Evolutionary conservation across 371 early-diverging fungal genomes (phyloP).

Genomic region (Mortierella sp.): DNA sequence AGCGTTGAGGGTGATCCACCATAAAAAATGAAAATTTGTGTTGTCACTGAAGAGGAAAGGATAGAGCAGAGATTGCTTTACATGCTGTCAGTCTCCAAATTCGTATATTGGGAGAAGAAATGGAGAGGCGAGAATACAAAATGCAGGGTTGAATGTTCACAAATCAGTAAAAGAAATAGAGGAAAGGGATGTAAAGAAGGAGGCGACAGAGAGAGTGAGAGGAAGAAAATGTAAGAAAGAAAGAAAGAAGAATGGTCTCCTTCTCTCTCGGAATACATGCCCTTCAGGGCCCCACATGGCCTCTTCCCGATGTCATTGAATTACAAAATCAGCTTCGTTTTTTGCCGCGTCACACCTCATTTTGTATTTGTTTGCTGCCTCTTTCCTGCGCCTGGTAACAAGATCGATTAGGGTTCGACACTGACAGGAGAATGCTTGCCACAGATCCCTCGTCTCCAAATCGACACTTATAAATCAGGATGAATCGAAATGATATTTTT

Average conservation of each 20-base stretch:
- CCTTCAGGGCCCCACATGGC: no score
- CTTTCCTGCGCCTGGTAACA: no score
- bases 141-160: neutral
- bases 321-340: neutral
- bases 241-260: neutral
- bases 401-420: no score
- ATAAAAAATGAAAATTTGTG: no score
- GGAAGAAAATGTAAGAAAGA: neutral
- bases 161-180: neutral
- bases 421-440: no score
- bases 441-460: neutral
- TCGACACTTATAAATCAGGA: neutral
- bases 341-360: neutral
- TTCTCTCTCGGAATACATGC: no score
- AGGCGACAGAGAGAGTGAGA: neutral
- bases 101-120: neutral
- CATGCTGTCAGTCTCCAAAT: no score
- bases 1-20: no score
- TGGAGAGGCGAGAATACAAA: neutral
- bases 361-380: neutral
- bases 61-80: no score
- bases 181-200: neutral
- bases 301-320: neutral
- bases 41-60: no score
- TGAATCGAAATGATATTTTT: conserved; percentile 1